Conservation (phyloP, 176 grass and related monocot species). For the Juncus inflexus region DNA sequence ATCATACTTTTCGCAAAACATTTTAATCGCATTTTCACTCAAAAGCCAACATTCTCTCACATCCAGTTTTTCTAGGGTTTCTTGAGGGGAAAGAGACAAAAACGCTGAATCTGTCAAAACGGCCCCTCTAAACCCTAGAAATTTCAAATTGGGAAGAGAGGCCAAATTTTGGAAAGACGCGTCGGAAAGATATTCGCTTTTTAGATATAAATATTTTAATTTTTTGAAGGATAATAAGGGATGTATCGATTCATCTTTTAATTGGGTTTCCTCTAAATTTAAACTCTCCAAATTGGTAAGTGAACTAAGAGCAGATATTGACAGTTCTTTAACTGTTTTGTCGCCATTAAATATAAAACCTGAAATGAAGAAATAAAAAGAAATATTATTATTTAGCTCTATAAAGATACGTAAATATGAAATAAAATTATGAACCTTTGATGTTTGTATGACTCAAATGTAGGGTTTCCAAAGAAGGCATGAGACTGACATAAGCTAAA, state of each 20-base stretch:
- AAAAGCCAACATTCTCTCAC: constrained; percentile 81
- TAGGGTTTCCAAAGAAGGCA: constrained; percentile 53
- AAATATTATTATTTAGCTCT: neutral
- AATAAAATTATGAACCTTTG: constrained; percentile 50
- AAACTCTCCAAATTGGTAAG: constrained; percentile 63
- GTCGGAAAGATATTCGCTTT: constrained; percentile 80
- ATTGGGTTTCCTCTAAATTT: constrained; percentile 55
- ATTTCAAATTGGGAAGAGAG: constrained; percentile 43
- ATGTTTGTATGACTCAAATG: constrained; percentile 60
- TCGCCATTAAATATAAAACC: constrained; percentile 39
- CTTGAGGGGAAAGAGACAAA: constrained; percentile 48
- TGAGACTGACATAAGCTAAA: constrained; percentile 56
- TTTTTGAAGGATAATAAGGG: constrained; percentile 46
- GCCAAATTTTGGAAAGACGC: constrained; percentile 44
- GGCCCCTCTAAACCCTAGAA: constrained; percentile 70
- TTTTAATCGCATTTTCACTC: constrained; percentile 40
- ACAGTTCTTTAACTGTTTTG: constrained; percentile 31
- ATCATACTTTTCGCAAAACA: constrained; percentile 53
- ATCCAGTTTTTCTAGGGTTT: constrained; percentile 50
- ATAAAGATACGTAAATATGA: constrained; percentile 1
- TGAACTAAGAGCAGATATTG: constrained; percentile 43
- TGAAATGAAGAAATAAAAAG: constrained; percentile 32
- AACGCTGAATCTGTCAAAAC: constrained; percentile 66
- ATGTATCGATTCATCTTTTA: constrained; percentile 55
- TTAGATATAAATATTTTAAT: constrained; percentile 67